Base-by-base conservation (phyloP, 129 eudicot genomes). In the Centrapalus pauciflorus region DNA sequence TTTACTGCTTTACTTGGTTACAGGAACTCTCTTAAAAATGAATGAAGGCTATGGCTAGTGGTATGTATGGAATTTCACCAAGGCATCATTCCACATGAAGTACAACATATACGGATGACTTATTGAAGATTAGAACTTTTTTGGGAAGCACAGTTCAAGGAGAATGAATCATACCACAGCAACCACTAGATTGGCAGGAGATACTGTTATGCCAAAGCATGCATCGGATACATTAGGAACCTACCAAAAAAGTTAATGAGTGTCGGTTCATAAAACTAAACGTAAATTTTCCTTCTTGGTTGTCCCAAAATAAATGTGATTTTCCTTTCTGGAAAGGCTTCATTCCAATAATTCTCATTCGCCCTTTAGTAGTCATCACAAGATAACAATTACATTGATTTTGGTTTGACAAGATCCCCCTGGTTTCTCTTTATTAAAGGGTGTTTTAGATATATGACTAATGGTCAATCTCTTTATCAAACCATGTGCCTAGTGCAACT, bases 171-270 rank as follows among this genome's bases (percentile, higher is more conserved):
- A 67, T 88, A 93, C 98, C 97, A 89, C 93, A 40, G 92, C 90
- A 63, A 94, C 35, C 41, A 76, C 93, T 65, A 94, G 79, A 86
- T 82, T 89, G 61, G 95, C 95, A 26, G 99, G 99, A 40, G 99
- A 94, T 60, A 78, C 28, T 57, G 97, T 90, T 58, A 94, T 61
- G 60, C 99, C 99, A 50, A 80, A 89, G 83, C 93, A 94, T 67
- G 88, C 86, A 69, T 89, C 92, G 0, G 76, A 86, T 7, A 49
- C 90, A 64, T 67, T 51, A 59, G 95, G 93, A 24, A 88, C 90
- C 96, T 94, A 95, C 75, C 45, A 79, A 63, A 41, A 62, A 38
- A 74, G 37, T 61, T 68, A 23, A 51, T 27, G 24, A n/a, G 3
- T 16, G 14, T 37, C 51, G 27, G 29, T 70, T 17, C 9, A 7